Conservation (phyloP, 108 stramenopile species). For the Cyclotella atomus region DNA sequence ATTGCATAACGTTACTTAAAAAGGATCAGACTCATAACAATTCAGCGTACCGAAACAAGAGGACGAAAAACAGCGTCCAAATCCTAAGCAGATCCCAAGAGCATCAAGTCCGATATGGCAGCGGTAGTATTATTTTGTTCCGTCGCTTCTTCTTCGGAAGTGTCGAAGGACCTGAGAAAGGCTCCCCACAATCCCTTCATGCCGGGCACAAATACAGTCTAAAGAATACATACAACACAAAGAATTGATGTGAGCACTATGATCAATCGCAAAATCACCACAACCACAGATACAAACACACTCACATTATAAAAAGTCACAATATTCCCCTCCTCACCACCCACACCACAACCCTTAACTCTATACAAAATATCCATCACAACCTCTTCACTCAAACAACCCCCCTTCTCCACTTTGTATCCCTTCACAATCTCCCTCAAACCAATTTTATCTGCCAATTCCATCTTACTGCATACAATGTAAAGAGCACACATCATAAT, state of each 20-base stretch:
- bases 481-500: constrained; percentile 9
- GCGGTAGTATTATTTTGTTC: not conserved
- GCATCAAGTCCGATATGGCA: not conserved
- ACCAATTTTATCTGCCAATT: not conserved
- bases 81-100: not conserved
- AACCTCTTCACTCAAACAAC: not conserved
- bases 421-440: not conserved
- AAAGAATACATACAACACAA: not conserved
- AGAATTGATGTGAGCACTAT: not conserved
- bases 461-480: not conserved
- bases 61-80: not conserved
- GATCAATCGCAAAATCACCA: not conserved
- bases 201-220: constrained; percentile 16
- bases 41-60: not conserved
- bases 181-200: constrained; percentile 7
- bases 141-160: not conserved
- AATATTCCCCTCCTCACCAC: not conserved
- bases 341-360: not conserved
- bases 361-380: not conserved
- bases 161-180: not conserved
- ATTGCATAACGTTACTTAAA: too few species aligned
- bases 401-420: not conserved
- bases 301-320: constrained; percentile 9
- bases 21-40: not conserved
- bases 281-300: not conserved